These are phyloP conservation scores for Gautieria morchelliformis DNA, from an alignment of 768 basidiomycete genomes.

Conservation along the genomic window DNA sequence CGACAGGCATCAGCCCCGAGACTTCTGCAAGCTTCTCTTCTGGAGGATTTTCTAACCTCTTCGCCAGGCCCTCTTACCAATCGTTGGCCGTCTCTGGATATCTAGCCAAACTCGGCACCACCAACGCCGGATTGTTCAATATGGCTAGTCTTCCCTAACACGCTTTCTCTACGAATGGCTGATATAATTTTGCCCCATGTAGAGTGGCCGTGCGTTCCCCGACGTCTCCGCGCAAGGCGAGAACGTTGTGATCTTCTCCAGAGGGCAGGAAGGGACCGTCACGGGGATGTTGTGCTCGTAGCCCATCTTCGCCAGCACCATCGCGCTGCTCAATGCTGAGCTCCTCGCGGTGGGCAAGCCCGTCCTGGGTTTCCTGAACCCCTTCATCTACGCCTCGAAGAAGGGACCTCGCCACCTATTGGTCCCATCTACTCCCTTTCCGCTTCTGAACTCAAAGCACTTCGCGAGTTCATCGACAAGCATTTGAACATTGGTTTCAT, in stretches of 20 bases:
- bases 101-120: conserved; percentile 29
- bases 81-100: conserved; percentile 19
- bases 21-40: conserved; percentile 9
- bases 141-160: background rate
- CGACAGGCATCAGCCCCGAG: conserved; percentile 11
- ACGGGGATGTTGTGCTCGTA: conserved; percentile 24
- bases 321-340: conserved; percentile 26
- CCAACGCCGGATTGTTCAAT: conserved; percentile 4
- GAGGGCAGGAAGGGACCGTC: background rate
- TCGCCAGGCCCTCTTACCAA: conserved; percentile 19
- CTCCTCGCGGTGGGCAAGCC: conserved; percentile 20
- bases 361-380: conserved; percentile 28
- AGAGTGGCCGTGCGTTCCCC: conserved; percentile 14
- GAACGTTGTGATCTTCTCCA: conserved; percentile 7
- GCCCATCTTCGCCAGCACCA: conserved; percentile 25
- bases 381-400: conserved; percentile 30
- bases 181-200: background rate
- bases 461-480: too few relatives aligned
- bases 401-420: too few relatives aligned
- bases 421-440: too few relatives aligned
- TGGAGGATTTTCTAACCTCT: conserved; percentile 14
- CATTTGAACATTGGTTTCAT: too few relatives aligned
- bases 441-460: too few relatives aligned
- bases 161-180: background rate
- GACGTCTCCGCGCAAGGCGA: conserved; percentile 14